Evolutionary conservation across 306 rosid genomes (phyloP).

Genomic region (Betula pendula): DNA sequence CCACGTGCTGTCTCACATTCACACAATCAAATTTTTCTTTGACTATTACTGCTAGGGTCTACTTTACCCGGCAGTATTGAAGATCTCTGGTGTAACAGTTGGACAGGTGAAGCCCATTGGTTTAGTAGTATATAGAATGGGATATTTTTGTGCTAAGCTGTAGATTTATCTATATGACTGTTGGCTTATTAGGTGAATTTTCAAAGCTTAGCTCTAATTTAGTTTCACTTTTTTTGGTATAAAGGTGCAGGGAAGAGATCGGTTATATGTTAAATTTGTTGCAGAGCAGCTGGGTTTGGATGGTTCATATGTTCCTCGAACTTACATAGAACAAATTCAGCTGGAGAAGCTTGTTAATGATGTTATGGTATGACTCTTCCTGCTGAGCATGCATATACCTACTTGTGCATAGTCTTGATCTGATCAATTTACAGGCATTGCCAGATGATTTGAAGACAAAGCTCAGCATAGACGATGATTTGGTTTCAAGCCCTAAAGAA

Average conservation of each 20-base stretch:
- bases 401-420: conserved; percentile 35
- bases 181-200: conserved; percentile 5
- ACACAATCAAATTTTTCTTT: neutral
- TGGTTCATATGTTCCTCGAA: conserved; percentile 90
- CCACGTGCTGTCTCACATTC: neutral
- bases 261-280: conserved; percentile 59
- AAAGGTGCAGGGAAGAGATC: conserved; percentile 97
- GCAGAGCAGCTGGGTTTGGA: conserved; percentile 82
- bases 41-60: neutral
- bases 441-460: conserved; percentile 91
- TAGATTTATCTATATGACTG: neutral
- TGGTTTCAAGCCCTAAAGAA: conserved; percentile 89
- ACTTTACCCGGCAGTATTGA: neutral
- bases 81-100: neutral
- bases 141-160: neutral
- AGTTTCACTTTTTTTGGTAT: conserved; percentile 32
- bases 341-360: conserved; percentile 95
- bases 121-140: neutral
- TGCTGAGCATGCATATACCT: conserved; percentile 11
- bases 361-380: conserved; percentile 74
- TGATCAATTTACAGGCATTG: conserved; percentile 69
- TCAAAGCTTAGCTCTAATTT: conserved; percentile 17
- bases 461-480: conserved; percentile 87
- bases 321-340: conserved; percentile 98
- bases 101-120: neutral